Evolutionary conservation across 2,329 filamentous ascomycete species (phyloP).

Genomic region (Talaromyces sp.): DNA sequence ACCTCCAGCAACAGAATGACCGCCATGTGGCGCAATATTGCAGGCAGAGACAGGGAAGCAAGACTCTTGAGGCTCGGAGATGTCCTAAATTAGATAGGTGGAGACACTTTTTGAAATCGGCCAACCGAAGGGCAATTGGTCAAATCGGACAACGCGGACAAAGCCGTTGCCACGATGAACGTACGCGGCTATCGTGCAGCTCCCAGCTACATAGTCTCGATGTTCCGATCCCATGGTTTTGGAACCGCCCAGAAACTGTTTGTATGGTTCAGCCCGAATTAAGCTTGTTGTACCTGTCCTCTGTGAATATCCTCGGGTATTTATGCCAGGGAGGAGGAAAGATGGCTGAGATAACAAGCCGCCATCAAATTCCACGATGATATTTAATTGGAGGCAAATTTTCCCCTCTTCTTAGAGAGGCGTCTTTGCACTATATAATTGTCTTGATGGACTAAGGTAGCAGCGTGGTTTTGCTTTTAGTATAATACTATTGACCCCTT

Average conservation of each 20-base stretch:
- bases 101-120: background rate
- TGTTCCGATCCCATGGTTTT: background rate
- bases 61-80: too few species aligned
- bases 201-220: background rate
- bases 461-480: too few species aligned
- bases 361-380: background rate
- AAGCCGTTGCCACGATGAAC: background rate
- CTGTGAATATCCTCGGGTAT: background rate
- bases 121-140: background rate
- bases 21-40: too few species aligned
- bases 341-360: background rate
- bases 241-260: background rate
- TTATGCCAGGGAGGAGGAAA: background rate
- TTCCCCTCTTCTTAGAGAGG: background rate
- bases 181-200: background rate
- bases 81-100: background rate
- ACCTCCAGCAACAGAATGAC: too few species aligned
- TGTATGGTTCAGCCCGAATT: background rate
- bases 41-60: too few species aligned
- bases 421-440: background rate
- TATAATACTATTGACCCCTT: too few species aligned
- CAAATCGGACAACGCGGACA: background rate
- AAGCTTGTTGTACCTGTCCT: background rate
- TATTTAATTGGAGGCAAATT: background rate
- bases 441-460: background rate